Evolutionary conservation across 148 eudicot species (phyloP).

Genomic region (Heliosperma pusillum): DNA sequence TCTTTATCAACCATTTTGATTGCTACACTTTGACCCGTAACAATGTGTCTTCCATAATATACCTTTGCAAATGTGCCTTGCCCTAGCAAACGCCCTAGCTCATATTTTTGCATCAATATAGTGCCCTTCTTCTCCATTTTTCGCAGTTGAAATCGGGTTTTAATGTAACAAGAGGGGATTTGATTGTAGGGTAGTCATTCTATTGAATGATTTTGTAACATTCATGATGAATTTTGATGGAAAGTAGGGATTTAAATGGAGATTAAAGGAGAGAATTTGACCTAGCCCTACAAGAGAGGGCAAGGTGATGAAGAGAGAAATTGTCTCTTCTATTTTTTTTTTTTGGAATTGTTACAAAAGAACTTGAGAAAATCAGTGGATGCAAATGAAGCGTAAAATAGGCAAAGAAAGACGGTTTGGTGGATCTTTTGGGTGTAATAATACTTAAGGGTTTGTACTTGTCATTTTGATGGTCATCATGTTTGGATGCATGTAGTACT

Average conservation of each 20-base stretch:
- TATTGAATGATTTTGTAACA: background rate
- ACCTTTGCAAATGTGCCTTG: conserved; percentile 86
- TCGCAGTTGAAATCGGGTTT: background rate
- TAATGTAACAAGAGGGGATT: background rate
- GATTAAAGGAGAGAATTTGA: conserved; percentile 5
- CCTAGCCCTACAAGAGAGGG: conserved; percentile 15
- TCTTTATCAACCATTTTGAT: conserved; percentile 69
- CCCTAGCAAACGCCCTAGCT: conserved; percentile 62
- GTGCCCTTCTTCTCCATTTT: conserved; percentile 55
- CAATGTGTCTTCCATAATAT: conserved; percentile 45
- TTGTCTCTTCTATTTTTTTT: background rate
- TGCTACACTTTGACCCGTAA: conserved; percentile 53
- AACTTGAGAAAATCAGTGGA: conserved; percentile 5
- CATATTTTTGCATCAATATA: conserved; percentile 60
- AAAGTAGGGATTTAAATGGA: background rate
- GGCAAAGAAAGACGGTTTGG: background rate
- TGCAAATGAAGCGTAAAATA: background rate
- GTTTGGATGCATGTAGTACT: background rate
- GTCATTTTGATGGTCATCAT: background rate
- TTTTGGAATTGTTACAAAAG: conserved; percentile 1
- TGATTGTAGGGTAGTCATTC: background rate
- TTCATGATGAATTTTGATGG: background rate
- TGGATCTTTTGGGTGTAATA: conserved; percentile 1
- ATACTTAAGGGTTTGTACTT: background rate
- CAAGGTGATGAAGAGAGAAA: conserved; percentile 2